Base-by-base conservation (phyloP, 31 red algal species). In the Odonthalia washingtoniensis region DNA sequence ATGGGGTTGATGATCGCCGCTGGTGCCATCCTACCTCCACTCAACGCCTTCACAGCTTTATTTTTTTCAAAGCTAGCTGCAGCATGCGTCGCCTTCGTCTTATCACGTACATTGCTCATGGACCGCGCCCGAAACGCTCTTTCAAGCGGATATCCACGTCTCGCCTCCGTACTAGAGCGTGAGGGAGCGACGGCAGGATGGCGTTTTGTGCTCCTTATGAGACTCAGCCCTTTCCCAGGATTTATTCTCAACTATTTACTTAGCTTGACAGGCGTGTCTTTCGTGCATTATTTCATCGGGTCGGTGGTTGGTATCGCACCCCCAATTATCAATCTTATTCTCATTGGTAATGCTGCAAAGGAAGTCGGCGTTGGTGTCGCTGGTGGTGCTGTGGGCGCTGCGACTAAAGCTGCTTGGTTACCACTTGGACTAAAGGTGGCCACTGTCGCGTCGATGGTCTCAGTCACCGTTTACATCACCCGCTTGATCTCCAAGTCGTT, bases 231-330 rank as follows among this genome's bases (percentile, higher is more conserved):
- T 12, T 91, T 91, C 80, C 89, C 89, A 30, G 89, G 89, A 0
- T 91, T 91, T 80, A 40, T 91, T 52, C 75, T 91, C 32, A 91
- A 91, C 65, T 91, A 91, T 42, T 81, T 91, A 3, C 63, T 91
- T 27, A 85, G 89, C 74, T 34, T 91, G 5, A 91, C 89, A 5
- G 81, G 80, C 1, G 89, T 91, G 14, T 68, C 67, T 3, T 91
- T 85, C 80, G 30, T 28, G 4, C 53, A 91, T 57, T 91, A 91
- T 78, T 36, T 84, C 1, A 40, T 67, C 44, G 89, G 60, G 2
- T 84, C 89, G 17, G 70, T 78, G 60, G 41, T 91, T 28, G 89
- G 89, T 14, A 91, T 91, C 61, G 74, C 65, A 64, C 89, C 89
- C 2, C 79, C 79, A 43, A 83, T 91, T 27, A 31, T 61, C 36